Conservation (phyloP, 2,329 filamentous ascomycete species). For the Cladosporium sp. region DNA sequence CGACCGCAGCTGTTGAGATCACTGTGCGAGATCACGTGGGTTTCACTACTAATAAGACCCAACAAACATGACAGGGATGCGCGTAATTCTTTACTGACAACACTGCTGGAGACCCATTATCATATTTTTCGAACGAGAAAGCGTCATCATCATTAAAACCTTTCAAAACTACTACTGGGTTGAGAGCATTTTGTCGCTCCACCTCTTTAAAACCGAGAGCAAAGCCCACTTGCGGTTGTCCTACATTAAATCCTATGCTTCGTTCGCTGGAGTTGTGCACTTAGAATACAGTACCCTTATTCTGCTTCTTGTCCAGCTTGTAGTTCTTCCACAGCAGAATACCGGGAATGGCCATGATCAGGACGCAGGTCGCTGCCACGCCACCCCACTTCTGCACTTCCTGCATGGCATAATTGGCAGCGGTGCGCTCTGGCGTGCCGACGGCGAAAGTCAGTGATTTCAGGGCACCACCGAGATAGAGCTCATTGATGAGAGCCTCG, state of each 20-base stretch:
- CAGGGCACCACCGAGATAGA: slow-evolving; percentile 52
- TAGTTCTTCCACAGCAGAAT: slow-evolving; percentile 40
- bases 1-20: too few species aligned
- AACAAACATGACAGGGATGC: too few species aligned
- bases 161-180: neutral
- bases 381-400: slow-evolving; percentile 48
- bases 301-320: slow-evolving; percentile 39
- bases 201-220: neutral
- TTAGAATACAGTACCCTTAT: slow-evolving; percentile 38
- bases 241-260: neutral
- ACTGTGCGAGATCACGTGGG: too few species aligned
- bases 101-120: neutral
- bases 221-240: neutral
- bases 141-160: neutral
- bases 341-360: slow-evolving; percentile 34
- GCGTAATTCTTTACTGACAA: neutral
- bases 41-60: too few species aligned
- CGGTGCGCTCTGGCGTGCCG: slow-evolving; percentile 44
- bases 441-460: slow-evolving; percentile 52
- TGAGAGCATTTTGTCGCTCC: neutral
- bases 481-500: slow-evolving; percentile 33
- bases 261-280: neutral
- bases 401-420: slow-evolving; percentile 49
- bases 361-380: slow-evolving; percentile 39
- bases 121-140: neutral